phyloP scores from a whole-genome alignment of 257 asterid genomes.

The Craterostigma plantagineum region DNA sequence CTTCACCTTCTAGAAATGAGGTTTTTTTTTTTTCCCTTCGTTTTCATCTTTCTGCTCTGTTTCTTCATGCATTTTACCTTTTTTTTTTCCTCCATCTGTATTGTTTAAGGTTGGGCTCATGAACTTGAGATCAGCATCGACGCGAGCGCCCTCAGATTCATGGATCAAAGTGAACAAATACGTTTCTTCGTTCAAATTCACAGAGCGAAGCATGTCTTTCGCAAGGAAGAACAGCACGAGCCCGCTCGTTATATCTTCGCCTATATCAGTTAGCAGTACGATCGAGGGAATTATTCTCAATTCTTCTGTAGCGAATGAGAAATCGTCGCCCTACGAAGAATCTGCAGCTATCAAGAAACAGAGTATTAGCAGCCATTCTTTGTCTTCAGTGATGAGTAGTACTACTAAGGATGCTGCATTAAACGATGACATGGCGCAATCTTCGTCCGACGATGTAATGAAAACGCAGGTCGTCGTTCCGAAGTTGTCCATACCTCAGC shows the following conservation, averaged over 20 bases:
- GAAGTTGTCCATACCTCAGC: constrained; percentile 13
- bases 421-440: too few relatives aligned
- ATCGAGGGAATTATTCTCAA: constrained; percentile 17
- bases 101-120: background rate
- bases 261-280: constrained; percentile 21
- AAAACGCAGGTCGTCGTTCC: constrained; percentile 14
- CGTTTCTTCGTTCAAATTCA: constrained; percentile 21
- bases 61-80: background rate
- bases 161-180: constrained; percentile 21
- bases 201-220: constrained; percentile 49
- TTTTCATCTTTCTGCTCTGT: constrained; percentile 3
- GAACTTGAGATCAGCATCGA: constrained; percentile 8
- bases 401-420: too few relatives aligned
- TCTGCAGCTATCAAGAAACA: too few relatives aligned
- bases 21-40: constrained; percentile 23
- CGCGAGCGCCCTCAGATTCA: constrained; percentile 18
- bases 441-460: constrained; percentile 12
- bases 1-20: constrained; percentile 50
- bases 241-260: constrained; percentile 27
- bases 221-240: constrained; percentile 22
- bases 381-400: too few relatives aligned
- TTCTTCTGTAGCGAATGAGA: constrained; percentile 9
- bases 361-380: too few relatives aligned
- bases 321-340: background rate
- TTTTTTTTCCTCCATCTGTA: background rate